Conservation (phyloP, 495 filamentous ascomycete genomes). For the Annulohypoxylon nitens region DNA sequence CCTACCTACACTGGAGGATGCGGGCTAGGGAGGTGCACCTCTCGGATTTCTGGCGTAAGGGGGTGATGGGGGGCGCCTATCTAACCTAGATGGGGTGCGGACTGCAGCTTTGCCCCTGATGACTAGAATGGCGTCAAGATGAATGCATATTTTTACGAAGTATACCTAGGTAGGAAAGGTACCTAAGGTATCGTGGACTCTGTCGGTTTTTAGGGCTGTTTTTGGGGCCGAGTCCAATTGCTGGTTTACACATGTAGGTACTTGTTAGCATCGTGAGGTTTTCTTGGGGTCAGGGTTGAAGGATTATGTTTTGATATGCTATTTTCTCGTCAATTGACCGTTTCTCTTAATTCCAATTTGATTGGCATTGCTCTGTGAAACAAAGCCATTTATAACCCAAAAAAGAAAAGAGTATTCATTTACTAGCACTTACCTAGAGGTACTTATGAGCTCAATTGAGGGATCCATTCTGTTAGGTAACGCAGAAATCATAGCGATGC, state of each 20-base stretch:
- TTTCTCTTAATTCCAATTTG: background rate
- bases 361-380: background rate
- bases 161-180: background rate
- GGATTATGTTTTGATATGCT: background rate
- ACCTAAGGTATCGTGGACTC: background rate
- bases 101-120: slow-evolving; percentile 21
- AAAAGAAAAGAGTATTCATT: background rate
- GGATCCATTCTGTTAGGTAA: slow-evolving; percentile 35
- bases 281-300: background rate
- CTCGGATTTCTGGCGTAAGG: background rate
- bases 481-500: slow-evolving; percentile 33
- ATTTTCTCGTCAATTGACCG: background rate
- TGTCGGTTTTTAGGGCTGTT: background rate
- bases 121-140: slow-evolving; percentile 31
- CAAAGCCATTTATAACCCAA: background rate
- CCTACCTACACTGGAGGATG: background rate
- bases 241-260: slow-evolving; percentile 3
- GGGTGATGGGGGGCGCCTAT: background rate
- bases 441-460: background rate
- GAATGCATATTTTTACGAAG: background rate
- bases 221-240: background rate
- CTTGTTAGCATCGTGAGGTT: background rate
- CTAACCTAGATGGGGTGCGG: slow-evolving; percentile 10
- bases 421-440: background rate
- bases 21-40: background rate